Evolutionary conservation across 2,329 filamentous ascomycete species (phyloP), one percentile per base, ranked within the genome.

Genomic region (Didymosphaeria variabile): DNA sequence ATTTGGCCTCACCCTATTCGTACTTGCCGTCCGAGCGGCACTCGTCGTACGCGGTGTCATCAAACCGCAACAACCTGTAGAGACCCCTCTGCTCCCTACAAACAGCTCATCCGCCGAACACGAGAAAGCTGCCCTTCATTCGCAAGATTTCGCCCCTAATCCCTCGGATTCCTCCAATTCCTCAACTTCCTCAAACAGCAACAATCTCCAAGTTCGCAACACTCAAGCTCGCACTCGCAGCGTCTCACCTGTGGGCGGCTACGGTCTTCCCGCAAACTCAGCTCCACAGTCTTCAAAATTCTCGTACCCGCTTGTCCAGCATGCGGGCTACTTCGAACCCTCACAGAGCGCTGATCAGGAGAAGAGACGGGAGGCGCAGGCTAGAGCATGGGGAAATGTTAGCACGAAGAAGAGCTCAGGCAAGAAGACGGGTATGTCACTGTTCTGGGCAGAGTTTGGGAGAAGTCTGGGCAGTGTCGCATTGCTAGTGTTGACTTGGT

Each of bases 401-500:
- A 75, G 77, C 52, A 73, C 68, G 50, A 77, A 69, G 34, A 67
- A 59, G 29, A 63, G 59, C 42, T 67, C 73, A 69, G 68, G 71
- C 67, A 73, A 79, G 54, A 80, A 76, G 59, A 74, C 79, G 56
- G 74, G 63, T 0, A 57, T 85, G 2, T 74, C 76, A 1, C 73
- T 87, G 5, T 84, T 91, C 6, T 74, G 81, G 34, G 80, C 82
- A 29, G 90, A 94, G 75, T 78, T 93, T 40, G 84, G 83, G 78
- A 84, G 82, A 9, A 89, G 86, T 47, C 69, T 89, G 19, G 88
- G 86, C 79, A 82, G 86, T 51, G 88, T 93, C 3, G 83, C 82
- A 6, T 87, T 86, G 83, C 85, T 91, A 76, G 87, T 87, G 21
- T 76, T 89, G 47, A 66, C 81, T 15, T 88, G 88, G 75, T 95